Percentiles rank a stretch among this genome's conserved stretches.
phyloP scores from a whole-genome alignment of 2,329 filamentous ascomycete genomes.

The Claviceps citrina region DNA sequence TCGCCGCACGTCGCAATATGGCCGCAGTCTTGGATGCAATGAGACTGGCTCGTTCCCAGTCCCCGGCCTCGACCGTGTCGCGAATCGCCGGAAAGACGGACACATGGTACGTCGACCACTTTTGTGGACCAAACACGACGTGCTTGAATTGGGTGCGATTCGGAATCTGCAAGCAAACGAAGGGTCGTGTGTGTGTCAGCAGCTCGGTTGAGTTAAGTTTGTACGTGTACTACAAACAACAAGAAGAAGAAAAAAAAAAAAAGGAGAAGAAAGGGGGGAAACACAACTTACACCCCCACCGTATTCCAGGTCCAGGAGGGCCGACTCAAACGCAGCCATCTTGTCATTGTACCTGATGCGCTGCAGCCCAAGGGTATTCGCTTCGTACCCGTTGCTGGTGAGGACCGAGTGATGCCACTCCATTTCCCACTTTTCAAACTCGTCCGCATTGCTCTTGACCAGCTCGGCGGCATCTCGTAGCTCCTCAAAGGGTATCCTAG shows the following conservation, averaged over 20 bases:
- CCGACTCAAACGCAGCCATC: slow-evolving; percentile 68
- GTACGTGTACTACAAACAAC: too few relatives aligned
- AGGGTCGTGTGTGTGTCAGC: too few relatives aligned
- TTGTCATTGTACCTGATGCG: slow-evolving; percentile 65
- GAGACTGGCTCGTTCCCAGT: slow-evolving; percentile 53
- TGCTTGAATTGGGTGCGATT: slow-evolving; percentile 90
- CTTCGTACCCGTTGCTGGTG: slow-evolving; percentile 61
- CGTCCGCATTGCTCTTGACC: slow-evolving; percentile 33
- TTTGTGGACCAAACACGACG: slow-evolving; percentile 70
- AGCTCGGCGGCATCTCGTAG: slow-evolving; percentile 41
- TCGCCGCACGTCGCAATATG: slow-evolving; percentile 47
- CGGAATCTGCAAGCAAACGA: slow-evolving; percentile 41
- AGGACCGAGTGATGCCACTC: slow-evolving; percentile 62
- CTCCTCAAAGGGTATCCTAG: slow-evolving; percentile 17
- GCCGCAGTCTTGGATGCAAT: slow-evolving; percentile 57
- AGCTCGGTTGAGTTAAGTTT: too few relatives aligned
- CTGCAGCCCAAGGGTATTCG: slow-evolving; percentile 46
- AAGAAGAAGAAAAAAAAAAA: too few relatives aligned
- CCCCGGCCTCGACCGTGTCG: slow-evolving; percentile 56
- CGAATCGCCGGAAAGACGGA: slow-evolving; percentile 54
- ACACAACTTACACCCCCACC: slow-evolving; percentile 56
- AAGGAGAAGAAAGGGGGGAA: too few relatives aligned
- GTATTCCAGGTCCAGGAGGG: slow-evolving; percentile 60
- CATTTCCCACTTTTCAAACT: slow-evolving; percentile 63
- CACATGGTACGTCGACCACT: slow-evolving; percentile 41